These are phyloP conservation scores for Tricholomella constricta DNA, from an alignment of 768 basidiomycete species.

Conservation along the genomic window DNA sequence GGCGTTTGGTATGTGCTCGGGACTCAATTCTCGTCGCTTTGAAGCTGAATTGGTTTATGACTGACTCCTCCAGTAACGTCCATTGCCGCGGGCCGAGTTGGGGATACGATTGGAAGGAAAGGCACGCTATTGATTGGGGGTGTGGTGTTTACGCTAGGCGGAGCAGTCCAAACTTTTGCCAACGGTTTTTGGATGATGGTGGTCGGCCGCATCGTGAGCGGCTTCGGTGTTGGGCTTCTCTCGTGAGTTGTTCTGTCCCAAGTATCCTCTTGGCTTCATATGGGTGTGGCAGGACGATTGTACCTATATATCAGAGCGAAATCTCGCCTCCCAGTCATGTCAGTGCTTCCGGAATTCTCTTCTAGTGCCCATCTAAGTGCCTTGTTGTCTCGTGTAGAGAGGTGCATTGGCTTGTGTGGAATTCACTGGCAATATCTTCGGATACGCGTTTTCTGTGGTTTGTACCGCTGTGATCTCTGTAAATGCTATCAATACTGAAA, in stretches of 20 bases:
- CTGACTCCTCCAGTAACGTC: conserved; percentile 68
- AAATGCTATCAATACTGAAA: not conserved
- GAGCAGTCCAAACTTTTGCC: conserved; percentile 83
- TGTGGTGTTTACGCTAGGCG: conserved; percentile 82
- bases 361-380: not conserved
- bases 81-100: conserved; percentile 85
- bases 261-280: no score
- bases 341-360: no score
- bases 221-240: conserved; percentile 88
- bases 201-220: conserved; percentile 78
- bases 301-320: conserved; percentile 89
- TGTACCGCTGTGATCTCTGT: conserved; percentile 26
- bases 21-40: not conserved
- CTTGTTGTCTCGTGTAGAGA: conserved; percentile 45
- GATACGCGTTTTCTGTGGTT: conserved; percentile 84
- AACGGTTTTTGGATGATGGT: conserved; percentile 81
- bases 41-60: not conserved
- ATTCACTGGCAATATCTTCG: conserved; percentile 85
- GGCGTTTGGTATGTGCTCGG: conserved; percentile 62
- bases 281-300: conserved; percentile 61
- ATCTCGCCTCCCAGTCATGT: conserved; percentile 88
- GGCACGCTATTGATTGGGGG: conserved; percentile 86
- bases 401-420: conserved; percentile 90
- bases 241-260: conserved; percentile 55
- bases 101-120: conserved; percentile 83